phyloP scores from a whole-genome alignment of 2,329 filamentous ascomycete genomes.

The Arthrocladium fulminans region DNA sequence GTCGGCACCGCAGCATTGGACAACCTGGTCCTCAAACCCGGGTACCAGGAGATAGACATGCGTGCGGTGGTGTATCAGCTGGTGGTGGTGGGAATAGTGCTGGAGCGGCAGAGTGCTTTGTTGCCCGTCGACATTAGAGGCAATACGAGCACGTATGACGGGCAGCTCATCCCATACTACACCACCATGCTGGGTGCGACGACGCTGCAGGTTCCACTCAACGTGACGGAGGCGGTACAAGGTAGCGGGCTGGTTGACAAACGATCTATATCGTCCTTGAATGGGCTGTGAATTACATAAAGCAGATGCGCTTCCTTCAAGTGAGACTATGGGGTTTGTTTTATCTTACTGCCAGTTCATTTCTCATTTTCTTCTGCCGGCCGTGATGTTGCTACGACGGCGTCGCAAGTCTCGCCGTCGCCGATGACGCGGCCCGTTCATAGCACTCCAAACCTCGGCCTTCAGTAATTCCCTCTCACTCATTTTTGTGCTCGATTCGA shows the following conservation, averaged over 20 bases:
- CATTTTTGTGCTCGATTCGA: background rate
- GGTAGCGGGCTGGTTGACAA: conserved; percentile 6
- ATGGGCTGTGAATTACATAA: too few species aligned
- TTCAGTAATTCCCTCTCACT: background rate
- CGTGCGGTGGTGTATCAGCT: conserved; percentile 40
- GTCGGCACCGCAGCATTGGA: conserved; percentile 45
- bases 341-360: background rate
- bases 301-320: too few species aligned
- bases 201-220: conserved; percentile 37
- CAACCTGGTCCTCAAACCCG: conserved; percentile 46
- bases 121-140: conserved; percentile 45
- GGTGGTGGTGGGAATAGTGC: conserved; percentile 24
- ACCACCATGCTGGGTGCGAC: conserved; percentile 42
- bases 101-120: conserved; percentile 30
- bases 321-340: too few species aligned
- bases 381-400: background rate
- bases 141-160: conserved; percentile 40
- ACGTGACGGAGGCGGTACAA: conserved; percentile 31
- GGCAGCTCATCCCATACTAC: conserved; percentile 46
- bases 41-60: conserved; percentile 46
- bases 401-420: background rate
- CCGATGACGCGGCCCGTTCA: background rate
- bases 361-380: background rate
- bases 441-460: background rate
- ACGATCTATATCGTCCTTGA: background rate